A percentile compares a stretch with the other conserved stretches of the same genome.
Evolutionary conservation across 768 basidiomycete species (phyloP).

Genomic region (Chalciporus piperatus): DNA sequence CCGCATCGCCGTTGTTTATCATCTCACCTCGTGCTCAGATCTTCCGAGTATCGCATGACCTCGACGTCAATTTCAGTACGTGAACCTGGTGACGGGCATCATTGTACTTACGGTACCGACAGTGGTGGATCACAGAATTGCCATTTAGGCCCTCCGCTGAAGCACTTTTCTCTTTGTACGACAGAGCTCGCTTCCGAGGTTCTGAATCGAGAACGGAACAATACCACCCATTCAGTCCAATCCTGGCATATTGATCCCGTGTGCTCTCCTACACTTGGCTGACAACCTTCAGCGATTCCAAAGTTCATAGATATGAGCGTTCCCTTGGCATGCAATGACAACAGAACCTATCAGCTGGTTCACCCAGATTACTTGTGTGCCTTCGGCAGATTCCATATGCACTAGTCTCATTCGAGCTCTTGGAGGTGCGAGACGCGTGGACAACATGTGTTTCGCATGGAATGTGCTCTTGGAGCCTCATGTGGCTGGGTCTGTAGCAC

Average conservation of each 20-base stretch:
- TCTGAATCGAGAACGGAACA: conserved; percentile 20
- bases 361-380: not conserved
- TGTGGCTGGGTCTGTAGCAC: conserved; percentile 6
- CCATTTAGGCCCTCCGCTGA: conserved; percentile 14
- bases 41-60: conserved; percentile 22
- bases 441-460: conserved; percentile 19
- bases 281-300: not conserved
- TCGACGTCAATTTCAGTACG: conserved; percentile 22
- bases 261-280: not conserved
- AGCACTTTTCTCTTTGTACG: conserved; percentile 15
- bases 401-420: conserved; percentile 1
- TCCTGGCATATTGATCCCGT: conserved; percentile 15
- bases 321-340: conserved; percentile 6
- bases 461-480: conserved; percentile 2
- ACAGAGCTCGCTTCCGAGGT: conserved; percentile 23
- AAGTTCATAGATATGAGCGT: conserved; percentile 3
- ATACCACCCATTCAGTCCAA: conserved; percentile 14
- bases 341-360: not conserved
- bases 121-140: conserved; percentile 23
- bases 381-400: not conserved
- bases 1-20: not conserved
- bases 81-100: conserved; percentile 24
- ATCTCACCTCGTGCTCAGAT: conserved; percentile 10
- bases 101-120: conserved; percentile 32
- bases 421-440: not conserved